Conservation (phyloP, 169 alveolate species). For the Prorocentrum cordatum region DNA sequence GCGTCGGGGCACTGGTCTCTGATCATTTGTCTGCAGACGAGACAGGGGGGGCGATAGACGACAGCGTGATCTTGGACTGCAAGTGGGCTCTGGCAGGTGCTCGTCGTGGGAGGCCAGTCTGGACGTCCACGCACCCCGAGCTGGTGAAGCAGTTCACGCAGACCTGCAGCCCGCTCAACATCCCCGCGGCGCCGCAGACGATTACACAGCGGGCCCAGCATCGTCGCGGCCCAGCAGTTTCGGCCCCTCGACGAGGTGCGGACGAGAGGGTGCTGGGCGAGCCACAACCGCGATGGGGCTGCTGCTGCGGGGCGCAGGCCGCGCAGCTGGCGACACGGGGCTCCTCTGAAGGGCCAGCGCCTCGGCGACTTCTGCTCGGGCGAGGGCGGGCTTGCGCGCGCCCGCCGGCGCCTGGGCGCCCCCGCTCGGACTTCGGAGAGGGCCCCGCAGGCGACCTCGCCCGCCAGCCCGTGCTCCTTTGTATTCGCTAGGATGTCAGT, state of each 20-base stretch:
- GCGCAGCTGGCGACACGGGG: no score
- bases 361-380: no score
- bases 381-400: no score
- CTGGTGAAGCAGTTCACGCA: neutral
- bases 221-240: neutral
- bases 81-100: neutral
- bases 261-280: neutral
- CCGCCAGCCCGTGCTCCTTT: no score
- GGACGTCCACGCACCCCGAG: neutral
- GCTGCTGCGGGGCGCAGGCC: no score
- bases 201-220: constrained; percentile 14
- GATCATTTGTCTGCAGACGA: neutral
- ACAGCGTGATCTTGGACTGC: neutral
- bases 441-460: no score
- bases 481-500: no score
- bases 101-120: neutral
- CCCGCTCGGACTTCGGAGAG: no score
- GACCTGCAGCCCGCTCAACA: neutral
- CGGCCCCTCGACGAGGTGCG: neutral
- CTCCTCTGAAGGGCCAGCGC: no score
- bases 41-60: constrained; percentile 17
- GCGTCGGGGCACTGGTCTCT: neutral
- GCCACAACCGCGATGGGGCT: no score
- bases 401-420: no score
- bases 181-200: neutral